Evolutionary conservation across 345 rosid genomes (phyloP).

Genomic region (Salix suchowensis): DNA sequence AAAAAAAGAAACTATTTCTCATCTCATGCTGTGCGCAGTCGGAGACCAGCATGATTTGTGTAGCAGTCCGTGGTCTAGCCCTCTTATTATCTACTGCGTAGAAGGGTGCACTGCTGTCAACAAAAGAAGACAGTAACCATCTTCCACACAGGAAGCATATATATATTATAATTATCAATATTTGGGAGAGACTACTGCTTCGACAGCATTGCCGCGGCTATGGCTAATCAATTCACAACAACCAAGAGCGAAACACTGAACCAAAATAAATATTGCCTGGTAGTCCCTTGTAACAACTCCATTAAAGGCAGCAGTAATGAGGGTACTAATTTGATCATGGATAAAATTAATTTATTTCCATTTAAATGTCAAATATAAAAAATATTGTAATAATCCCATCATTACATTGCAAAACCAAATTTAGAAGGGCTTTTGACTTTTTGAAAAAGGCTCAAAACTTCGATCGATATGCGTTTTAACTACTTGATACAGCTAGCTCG

Average conservation of each 20-base stretch:
- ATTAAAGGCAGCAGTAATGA: neutral
- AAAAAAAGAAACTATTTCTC: too few relatives aligned
- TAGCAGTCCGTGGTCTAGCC: neutral
- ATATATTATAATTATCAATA: neutral
- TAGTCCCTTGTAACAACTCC: neutral
- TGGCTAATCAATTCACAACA: neutral
- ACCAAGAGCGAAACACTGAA: neutral
- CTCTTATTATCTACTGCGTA: too few relatives aligned
- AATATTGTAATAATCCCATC: too few relatives aligned
- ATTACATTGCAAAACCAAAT: neutral
- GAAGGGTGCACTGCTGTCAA: neutral
- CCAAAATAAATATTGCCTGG: neutral
- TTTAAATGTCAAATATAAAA: neutral
- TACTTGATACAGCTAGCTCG: neutral
- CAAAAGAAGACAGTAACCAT: neutral
- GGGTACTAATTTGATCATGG: neutral
- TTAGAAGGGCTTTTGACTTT: neutral
- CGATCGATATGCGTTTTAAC: neutral
- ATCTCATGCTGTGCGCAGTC: neutral
- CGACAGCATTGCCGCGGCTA: neutral
- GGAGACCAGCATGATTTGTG: neutral
- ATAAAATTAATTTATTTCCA: neutral
- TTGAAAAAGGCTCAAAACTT: neutral
- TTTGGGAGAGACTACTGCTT: neutral
- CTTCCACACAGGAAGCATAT: neutral